Conservation (phyloP, 2,329 filamentous ascomycete species). For the Corynespora cassiicola region DNA sequence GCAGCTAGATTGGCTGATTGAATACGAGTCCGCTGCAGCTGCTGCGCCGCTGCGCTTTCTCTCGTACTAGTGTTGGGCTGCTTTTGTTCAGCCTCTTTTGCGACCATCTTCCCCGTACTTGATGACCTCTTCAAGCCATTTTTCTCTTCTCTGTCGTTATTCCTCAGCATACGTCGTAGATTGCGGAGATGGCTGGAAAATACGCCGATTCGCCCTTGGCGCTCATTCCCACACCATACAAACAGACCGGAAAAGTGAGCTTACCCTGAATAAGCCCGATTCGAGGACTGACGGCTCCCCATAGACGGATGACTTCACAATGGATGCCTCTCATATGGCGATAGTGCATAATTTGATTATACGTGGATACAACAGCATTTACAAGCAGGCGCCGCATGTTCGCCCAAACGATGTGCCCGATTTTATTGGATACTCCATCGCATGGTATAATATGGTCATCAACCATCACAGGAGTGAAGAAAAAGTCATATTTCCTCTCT, state of each 20-base stretch:
- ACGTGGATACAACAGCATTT: slow-evolving; percentile 31
- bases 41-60: too few relatives aligned
- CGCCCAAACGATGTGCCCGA: slow-evolving; percentile 15
- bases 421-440: slow-evolving; percentile 29
- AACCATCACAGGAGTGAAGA: slow-evolving; percentile 44
- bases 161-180: too few relatives aligned
- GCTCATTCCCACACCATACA: slow-evolving; percentile 1
- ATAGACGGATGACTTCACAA: slow-evolving; percentile 1
- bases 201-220: background rate
- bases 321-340: slow-evolving; percentile 25
- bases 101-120: too few relatives aligned
- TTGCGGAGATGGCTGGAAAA: background rate
- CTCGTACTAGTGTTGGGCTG: too few relatives aligned
- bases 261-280: too few relatives aligned
- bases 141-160: too few relatives aligned
- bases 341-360: slow-evolving; percentile 30
- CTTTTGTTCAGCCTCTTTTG: too few relatives aligned
- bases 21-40: too few relatives aligned
- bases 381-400: slow-evolving; percentile 32
- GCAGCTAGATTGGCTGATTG: too few relatives aligned
- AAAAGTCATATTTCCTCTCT: slow-evolving; percentile 38
- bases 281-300: too few relatives aligned
- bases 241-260: slow-evolving; percentile 2
- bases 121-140: too few relatives aligned
- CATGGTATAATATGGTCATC: slow-evolving; percentile 38